Percentiles rank a stretch among this genome's conserved stretches.
These are phyloP conservation scores for Amphirosellinia nigrospora DNA, from an alignment of 495 filamentous ascomycete species.

Conservation along the genomic window DNA sequence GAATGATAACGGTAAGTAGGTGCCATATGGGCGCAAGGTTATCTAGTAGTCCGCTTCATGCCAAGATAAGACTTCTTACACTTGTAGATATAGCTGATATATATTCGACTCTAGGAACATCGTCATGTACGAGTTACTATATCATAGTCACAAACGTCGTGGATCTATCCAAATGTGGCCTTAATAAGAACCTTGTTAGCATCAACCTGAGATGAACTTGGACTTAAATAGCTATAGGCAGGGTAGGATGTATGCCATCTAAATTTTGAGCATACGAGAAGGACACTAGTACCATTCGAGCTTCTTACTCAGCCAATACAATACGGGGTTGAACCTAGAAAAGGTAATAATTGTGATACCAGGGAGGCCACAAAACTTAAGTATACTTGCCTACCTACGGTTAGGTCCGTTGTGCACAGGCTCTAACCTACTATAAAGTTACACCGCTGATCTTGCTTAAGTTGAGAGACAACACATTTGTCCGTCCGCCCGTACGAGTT, in stretches of 20 bases:
- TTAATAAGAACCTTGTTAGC: slow-evolving; percentile 7
- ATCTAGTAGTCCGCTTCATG: background rate
- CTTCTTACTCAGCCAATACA: slow-evolving; percentile 7
- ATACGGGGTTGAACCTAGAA: background rate
- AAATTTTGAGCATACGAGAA: background rate
- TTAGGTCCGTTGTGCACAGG: background rate
- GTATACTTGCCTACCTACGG: background rate
- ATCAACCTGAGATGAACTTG: background rate
- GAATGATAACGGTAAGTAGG: background rate
- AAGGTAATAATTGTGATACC: slow-evolving; percentile 7
- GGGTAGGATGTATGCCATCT: background rate
- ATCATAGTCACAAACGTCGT: background rate
- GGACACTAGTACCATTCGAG: background rate
- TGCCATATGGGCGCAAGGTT: background rate
- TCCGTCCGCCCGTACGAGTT: background rate
- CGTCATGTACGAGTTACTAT: background rate
- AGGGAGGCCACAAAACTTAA: background rate
- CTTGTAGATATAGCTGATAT: background rate
- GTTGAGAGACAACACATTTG: background rate
- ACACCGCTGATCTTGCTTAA: slow-evolving; percentile 2
- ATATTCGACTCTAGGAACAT: background rate
- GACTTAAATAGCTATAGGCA: slow-evolving; percentile 1
- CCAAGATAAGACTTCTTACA: background rate
- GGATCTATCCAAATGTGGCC: background rate
- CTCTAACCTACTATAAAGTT: background rate